These are phyloP conservation scores for Hypomyces perniciosus DNA, from an alignment of 2,329 filamentous ascomycete genomes.

Conservation along the genomic window DNA sequence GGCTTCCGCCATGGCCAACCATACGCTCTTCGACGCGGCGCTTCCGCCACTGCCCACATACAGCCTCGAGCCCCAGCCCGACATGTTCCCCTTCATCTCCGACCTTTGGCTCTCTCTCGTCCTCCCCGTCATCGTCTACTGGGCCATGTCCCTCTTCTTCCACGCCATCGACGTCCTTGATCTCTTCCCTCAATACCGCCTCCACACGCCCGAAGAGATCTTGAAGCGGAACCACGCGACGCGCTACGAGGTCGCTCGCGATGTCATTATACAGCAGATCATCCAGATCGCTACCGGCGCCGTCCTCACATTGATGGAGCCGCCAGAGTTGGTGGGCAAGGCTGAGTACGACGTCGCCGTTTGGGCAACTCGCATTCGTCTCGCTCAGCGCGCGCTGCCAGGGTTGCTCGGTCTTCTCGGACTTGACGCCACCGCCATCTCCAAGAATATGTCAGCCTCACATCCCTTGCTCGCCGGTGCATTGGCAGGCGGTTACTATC, in stretches of 20 bases:
- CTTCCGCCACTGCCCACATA: constrained; percentile 86
- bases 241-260: constrained; percentile 77
- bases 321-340: constrained; percentile 65
- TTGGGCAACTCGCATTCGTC: constrained; percentile 77
- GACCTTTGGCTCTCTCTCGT: constrained; percentile 75
- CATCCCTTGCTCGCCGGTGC: constrained; percentile 70
- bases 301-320: constrained; percentile 65
- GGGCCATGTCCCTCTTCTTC: constrained; percentile 78
- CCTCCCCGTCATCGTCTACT: constrained; percentile 79
- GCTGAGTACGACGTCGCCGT: constrained; percentile 82
- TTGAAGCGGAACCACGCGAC: constrained; percentile 79
- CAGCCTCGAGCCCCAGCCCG: constrained; percentile 60
- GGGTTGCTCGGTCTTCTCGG: constrained; percentile 64
- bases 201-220: constrained; percentile 93
- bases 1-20: constrained; percentile 42
- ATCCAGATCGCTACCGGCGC: constrained; percentile 74
- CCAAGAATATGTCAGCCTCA: constrained; percentile 64
- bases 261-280: constrained; percentile 86
- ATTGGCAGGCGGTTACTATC: constrained; percentile 76
- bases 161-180: constrained; percentile 82
- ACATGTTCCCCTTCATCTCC: constrained; percentile 70
- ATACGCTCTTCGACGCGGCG: constrained; percentile 47
- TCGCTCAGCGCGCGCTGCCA: constrained; percentile 75
- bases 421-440: constrained; percentile 67
- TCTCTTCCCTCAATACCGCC: constrained; percentile 80